Evolutionary conservation across 495 filamentous ascomycete genomes (phyloP).

Genomic region (Astrothelium subdiscretum): DNA sequence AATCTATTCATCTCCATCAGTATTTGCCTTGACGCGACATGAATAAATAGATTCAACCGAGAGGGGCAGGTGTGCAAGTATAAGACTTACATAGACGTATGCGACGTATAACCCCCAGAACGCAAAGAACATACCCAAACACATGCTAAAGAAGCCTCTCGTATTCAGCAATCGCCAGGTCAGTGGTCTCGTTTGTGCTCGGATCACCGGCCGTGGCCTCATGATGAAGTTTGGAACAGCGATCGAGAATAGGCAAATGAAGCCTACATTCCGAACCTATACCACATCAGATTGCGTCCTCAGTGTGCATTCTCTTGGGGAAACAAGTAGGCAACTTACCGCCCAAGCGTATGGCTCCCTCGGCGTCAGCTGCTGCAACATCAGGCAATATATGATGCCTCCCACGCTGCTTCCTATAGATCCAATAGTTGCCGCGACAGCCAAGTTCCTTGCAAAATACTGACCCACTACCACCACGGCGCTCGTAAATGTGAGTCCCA

Average conservation of each 20-base stretch:
- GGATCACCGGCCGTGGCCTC: neutral
- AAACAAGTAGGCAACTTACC: neutral
- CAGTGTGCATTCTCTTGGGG: neutral
- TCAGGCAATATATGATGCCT: slow-evolving; percentile 17
- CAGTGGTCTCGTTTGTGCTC: neutral
- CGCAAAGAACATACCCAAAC: slow-evolving; percentile 14
- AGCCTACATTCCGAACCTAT: slow-evolving; percentile 2
- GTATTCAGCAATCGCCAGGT: neutral
- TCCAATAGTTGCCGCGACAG: slow-evolving; percentile 10
- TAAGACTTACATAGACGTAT: slow-evolving; percentile 11
- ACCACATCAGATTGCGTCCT: neutral
- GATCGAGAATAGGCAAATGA: slow-evolving; percentile 3
- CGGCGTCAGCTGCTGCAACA: slow-evolving; percentile 9
- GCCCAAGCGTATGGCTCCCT: neutral
- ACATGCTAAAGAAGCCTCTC: neutral
- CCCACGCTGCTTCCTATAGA: slow-evolving; percentile 14
- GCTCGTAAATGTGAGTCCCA: slow-evolving; percentile 18
- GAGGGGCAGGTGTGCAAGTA: no score
- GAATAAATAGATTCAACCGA: no score
- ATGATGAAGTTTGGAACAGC: slow-evolving; percentile 13
- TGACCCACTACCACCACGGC: slow-evolving; percentile 12
- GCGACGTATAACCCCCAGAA: slow-evolving; percentile 16
- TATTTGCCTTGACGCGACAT: no score
- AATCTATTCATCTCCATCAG: slow-evolving; percentile 1
- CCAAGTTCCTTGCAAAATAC: slow-evolving; percentile 20